Evolutionary conservation across 495 filamentous ascomycete genomes (phyloP).

Genomic region (Tuber brumale): DNA sequence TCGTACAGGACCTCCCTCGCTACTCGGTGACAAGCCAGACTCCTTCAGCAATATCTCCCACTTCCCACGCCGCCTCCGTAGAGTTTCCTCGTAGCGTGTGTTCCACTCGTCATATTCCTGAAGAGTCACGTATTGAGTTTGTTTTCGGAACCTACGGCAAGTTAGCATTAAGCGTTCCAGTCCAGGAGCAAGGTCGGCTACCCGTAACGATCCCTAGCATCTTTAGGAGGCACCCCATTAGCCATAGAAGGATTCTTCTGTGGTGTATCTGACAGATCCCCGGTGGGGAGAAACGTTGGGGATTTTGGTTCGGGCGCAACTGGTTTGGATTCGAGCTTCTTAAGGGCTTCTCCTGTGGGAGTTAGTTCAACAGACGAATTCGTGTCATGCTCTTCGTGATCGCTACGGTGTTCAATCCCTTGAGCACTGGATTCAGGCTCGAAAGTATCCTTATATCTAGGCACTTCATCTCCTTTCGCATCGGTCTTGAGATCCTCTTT

Average conservation of each 20-base stretch:
- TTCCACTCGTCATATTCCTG: slow-evolving; percentile 82
- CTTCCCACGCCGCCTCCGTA: slow-evolving; percentile 65
- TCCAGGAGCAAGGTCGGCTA: slow-evolving; percentile 42
- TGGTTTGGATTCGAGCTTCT: neutral
- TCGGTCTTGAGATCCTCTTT: neutral
- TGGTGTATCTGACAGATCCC: slow-evolving; percentile 27
- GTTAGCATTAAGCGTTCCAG: slow-evolving; percentile 40
- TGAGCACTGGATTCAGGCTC: neutral
- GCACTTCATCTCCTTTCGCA: slow-evolving; percentile 11
- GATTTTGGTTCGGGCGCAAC: neutral
- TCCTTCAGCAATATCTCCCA: slow-evolving; percentile 74
- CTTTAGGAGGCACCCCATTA: slow-evolving; percentile 36
- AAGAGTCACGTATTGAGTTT: slow-evolving; percentile 67
- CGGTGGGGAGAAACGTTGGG: neutral
- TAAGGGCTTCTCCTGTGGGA: neutral
- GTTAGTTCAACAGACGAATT: neutral
- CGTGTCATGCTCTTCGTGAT: neutral
- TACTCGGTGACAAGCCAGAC: slow-evolving; percentile 58
- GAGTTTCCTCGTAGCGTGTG: slow-evolving; percentile 58
- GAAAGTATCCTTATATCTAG: neutral
- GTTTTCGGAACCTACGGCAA: slow-evolving; percentile 85
- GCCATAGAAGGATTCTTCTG: slow-evolving; percentile 21
- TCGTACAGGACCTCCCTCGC: slow-evolving; percentile 54
- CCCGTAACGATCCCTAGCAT: slow-evolving; percentile 48
- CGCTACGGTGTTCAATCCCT: neutral